Evolutionary conservation across 768 basidiomycete species (phyloP).

Genomic region (Paxillus ammoniavirescens): DNA sequence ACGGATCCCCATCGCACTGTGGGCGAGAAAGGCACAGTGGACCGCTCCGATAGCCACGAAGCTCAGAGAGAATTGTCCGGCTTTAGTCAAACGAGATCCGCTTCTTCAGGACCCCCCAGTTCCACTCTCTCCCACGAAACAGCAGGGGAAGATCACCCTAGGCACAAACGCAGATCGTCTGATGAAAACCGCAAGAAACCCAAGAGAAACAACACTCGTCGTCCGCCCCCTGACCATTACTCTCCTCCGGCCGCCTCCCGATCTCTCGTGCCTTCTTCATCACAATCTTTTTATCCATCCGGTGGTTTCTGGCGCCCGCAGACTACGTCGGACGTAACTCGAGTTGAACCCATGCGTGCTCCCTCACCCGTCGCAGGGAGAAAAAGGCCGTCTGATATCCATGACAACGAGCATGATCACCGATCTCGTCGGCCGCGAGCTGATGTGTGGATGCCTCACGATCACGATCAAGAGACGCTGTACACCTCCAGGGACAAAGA

Average conservation of each 20-base stretch:
- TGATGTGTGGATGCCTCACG: conserved; percentile 17
- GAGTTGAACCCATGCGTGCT: conserved; percentile 17
- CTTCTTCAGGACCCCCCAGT: conserved; percentile 10
- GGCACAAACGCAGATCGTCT: conserved; percentile 2
- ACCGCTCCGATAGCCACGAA: conserved; percentile 1
- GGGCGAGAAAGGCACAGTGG: not conserved
- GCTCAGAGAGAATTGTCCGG: not conserved
- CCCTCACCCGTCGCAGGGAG: conserved; percentile 13
- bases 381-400: conserved; percentile 22
- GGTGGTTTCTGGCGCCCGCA: conserved; percentile 9
- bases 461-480: conserved; percentile 3
- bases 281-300: not conserved
- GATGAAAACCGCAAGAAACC: conserved; percentile 12
- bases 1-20: not conserved
- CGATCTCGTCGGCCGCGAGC: conserved; percentile 24
- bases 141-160: conserved; percentile 10
- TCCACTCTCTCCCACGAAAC: conserved; percentile 1
- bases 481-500: conserved; percentile 9
- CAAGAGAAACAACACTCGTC: conserved; percentile 1
- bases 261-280: conserved; percentile 2
- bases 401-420: conserved; percentile 18
- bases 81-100: not conserved
- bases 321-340: conserved; percentile 6
- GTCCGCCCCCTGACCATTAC: conserved; percentile 4
- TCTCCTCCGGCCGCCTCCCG: conserved; percentile 8